phyloP scores from a whole-genome alignment of 2,329 filamentous ascomycete species.

The Verticillium isaacii region DNA sequence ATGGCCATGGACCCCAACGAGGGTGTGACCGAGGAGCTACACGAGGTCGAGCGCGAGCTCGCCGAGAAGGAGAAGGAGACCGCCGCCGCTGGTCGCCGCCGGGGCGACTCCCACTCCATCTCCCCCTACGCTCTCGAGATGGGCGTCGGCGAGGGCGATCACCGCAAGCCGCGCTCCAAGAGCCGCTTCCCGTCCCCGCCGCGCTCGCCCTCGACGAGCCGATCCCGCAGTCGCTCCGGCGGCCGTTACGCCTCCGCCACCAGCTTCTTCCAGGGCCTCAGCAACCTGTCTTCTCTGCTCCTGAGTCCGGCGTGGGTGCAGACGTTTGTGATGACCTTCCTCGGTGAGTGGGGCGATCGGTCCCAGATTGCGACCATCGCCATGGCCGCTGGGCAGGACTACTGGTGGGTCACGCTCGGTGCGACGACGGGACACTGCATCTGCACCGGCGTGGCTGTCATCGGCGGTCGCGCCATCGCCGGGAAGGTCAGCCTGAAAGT shows the following conservation, averaged over 20 bases:
- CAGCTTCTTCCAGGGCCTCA: conserved; percentile 57
- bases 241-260: conserved; percentile 25
- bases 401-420: conserved; percentile 96
- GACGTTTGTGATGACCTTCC: conserved; percentile 97
- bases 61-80: conserved; percentile 83
- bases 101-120: conserved; percentile 55
- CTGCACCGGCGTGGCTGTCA: conserved; percentile 86
- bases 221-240: conserved; percentile 52
- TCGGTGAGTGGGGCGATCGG: conserved; percentile 96
- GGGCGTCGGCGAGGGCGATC: conserved; percentile 52
- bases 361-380: conserved; percentile 98
- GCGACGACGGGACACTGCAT: conserved; percentile 81
- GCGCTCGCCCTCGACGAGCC: conserved; percentile 74
- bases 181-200: conserved; percentile 76
- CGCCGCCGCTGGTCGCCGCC: conserved; percentile 47
- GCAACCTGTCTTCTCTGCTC: conserved; percentile 82
- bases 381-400: conserved; percentile 97
- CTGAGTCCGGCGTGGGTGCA: conserved; percentile 97
- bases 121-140: conserved; percentile 77
- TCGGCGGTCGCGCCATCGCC: conserved; percentile 88
- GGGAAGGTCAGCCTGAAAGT: conserved; percentile 92
- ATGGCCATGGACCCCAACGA: conserved; percentile 84
- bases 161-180: conserved; percentile 65
- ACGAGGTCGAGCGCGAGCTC: conserved; percentile 89
- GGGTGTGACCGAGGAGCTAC: conserved; percentile 94